phyloP scores from a whole-genome alignment of 108 stramenopile species.

The Pseudonitzschia pungens region DNA sequence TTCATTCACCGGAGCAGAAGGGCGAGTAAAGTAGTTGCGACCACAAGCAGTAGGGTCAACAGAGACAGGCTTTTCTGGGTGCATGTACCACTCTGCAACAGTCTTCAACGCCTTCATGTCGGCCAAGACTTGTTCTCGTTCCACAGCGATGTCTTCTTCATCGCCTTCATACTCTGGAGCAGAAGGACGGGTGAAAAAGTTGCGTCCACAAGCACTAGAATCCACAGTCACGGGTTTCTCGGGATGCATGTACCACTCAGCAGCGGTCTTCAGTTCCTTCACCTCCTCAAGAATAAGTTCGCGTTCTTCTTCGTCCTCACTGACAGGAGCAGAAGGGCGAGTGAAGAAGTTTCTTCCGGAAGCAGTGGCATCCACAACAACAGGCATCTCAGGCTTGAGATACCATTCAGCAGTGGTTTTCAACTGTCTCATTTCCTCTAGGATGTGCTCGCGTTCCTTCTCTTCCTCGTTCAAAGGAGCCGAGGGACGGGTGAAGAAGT shows the following conservation, averaged over 20 bases:
- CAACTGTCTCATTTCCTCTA: constrained; percentile 41
- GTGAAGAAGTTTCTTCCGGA: constrained; percentile 60
- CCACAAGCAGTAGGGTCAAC: constrained; percentile 40
- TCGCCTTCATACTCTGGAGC: constrained; percentile 16
- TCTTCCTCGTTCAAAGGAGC: constrained; percentile 33
- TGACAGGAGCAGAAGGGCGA: constrained; percentile 42
- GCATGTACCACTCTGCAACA: constrained; percentile 26
- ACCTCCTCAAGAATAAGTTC: constrained; percentile 48
- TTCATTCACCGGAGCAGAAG: constrained; percentile 45
- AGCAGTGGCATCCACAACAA: constrained; percentile 33
- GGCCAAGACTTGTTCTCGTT: constrained; percentile 23
- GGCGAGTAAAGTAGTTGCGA: constrained; percentile 61
- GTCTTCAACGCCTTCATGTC: constrained; percentile 28
- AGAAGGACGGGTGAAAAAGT: constrained; percentile 39
- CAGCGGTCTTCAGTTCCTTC: constrained; percentile 51
- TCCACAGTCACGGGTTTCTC: constrained; percentile 46
- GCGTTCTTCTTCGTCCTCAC: constrained; percentile 38
- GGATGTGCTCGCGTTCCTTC: constrained; percentile 46
- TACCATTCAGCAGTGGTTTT: constrained; percentile 43
- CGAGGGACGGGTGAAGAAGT: constrained; percentile 62
- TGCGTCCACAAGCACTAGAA: constrained; percentile 29
- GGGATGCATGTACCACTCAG: constrained; percentile 61
- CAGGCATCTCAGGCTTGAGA: constrained; percentile 38
- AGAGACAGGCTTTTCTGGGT: constrained; percentile 38
- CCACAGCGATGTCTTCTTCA: constrained; percentile 2